phyloP scores from a whole-genome alignment of 2,329 filamentous ascomycete species.

The Leptographium wingfieldii region DNA sequence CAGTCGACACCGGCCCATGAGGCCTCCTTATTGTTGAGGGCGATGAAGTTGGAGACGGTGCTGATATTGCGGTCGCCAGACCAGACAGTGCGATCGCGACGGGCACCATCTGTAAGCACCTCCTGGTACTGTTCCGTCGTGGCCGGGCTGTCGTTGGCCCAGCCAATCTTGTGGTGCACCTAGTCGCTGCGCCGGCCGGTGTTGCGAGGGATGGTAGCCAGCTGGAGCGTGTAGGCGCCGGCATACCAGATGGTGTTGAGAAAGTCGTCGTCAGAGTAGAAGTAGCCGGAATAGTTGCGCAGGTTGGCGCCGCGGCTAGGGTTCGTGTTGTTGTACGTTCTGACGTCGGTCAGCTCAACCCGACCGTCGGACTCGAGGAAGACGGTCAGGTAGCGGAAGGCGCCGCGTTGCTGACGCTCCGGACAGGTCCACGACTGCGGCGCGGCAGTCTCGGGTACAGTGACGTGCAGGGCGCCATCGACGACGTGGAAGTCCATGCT shows the following conservation, averaged over 20 bases:
- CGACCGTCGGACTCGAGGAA: conserved; percentile 17
- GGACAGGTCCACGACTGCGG: conserved; percentile 21
- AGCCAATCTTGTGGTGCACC: conserved; percentile 26
- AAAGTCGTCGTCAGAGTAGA: conserved; percentile 33
- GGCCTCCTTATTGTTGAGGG: not conserved
- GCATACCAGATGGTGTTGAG: conserved; percentile 41
- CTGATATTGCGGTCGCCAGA: conserved; percentile 30
- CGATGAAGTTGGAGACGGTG: not conserved
- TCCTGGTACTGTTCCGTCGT: conserved; percentile 16
- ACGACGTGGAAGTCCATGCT: conserved; percentile 22
- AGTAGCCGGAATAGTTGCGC: conserved; percentile 38
- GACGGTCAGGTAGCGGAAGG: conserved; percentile 38
- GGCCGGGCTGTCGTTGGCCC: conserved; percentile 21
- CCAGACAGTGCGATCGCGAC: conserved; percentile 42
- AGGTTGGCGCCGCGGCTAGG: conserved; percentile 28
- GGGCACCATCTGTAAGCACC: conserved; percentile 34
- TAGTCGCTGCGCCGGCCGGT: conserved; percentile 16
- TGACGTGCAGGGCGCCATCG: conserved; percentile 32
- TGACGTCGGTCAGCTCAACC: conserved; percentile 9
- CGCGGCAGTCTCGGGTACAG: conserved; percentile 17
- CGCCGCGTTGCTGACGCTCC: conserved; percentile 30
- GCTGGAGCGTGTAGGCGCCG: conserved; percentile 30
- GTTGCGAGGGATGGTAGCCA: conserved; percentile 19
- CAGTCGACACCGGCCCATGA: not conserved
- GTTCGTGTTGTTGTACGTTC: conserved; percentile 23